Percentiles rank a stretch among this genome's conserved stretches.
Conservation (phyloP, 345 rosid genomes). For the Turritis glabra region DNA sequence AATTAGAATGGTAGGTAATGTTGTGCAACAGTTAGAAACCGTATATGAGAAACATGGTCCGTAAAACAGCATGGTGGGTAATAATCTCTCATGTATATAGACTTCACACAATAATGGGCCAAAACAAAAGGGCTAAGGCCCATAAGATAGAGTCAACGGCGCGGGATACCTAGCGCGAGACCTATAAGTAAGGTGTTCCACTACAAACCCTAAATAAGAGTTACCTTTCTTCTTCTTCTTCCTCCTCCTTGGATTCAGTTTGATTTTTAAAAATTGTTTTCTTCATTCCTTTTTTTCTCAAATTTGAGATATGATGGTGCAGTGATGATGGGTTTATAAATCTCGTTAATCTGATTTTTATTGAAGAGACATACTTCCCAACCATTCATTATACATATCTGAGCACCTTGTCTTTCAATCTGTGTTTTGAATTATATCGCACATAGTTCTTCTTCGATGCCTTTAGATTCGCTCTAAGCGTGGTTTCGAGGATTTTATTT, state of each 20-base stretch:
- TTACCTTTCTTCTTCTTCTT: no score
- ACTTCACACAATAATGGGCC: conserved; percentile 1
- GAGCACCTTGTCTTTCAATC: conserved; percentile 22
- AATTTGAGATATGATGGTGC: conserved; percentile 11
- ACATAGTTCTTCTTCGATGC: conserved; percentile 41
- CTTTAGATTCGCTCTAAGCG: conserved; percentile 30
- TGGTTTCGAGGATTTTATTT: conserved; percentile 40
- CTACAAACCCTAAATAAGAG: not conserved
- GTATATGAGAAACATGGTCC: not conserved
- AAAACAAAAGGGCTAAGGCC: conserved; percentile 6
- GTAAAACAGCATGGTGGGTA: not conserved
- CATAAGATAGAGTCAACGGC: not conserved
- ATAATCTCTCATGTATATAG: not conserved
- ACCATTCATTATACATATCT: conserved; percentile 37
- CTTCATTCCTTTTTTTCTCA: not conserved
- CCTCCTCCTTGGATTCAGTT: not conserved
- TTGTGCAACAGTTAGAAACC: no score
- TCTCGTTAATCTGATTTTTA: conserved; percentile 41
- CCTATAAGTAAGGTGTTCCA: conserved; percentile 16
- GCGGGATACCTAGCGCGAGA: conserved; percentile 10
- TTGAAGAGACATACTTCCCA: conserved; percentile 36
- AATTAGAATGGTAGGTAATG: no score
- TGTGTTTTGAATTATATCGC: not conserved
- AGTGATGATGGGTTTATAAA: conserved; percentile 43
- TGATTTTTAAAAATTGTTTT: not conserved